A percentile compares a stretch with the other conserved stretches of the same genome.
Evolutionary conservation across 176 grass and related monocot species (phyloP).

Genomic region (Aechmea fasciata): DNA sequence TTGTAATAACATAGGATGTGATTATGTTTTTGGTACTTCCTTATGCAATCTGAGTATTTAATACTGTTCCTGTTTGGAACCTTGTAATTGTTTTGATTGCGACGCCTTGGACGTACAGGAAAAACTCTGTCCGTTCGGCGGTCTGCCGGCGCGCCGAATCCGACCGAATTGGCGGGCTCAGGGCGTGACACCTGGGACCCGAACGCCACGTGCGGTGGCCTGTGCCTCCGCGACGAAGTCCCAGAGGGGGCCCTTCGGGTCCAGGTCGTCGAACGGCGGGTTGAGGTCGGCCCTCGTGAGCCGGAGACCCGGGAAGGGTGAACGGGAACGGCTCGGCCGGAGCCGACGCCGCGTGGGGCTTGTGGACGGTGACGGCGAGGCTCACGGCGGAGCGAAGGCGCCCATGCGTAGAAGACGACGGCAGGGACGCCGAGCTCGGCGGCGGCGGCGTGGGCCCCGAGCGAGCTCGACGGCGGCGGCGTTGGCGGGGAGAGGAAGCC

Average conservation of each 20-base stretch:
- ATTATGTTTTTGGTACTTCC: no score
- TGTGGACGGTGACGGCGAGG: no score
- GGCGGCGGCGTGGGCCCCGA: constrained; percentile 30
- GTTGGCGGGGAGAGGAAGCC: constrained; percentile 32
- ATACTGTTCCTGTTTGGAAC: no score
- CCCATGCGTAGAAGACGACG: constrained; percentile 25
- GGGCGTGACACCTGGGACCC: no score
- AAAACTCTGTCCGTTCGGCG: no score
- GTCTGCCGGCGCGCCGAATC: no score
- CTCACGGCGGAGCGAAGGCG: constrained; percentile 14
- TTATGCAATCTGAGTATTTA: no score
- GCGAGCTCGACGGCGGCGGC: no score
- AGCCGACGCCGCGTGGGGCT: constrained; percentile 25
- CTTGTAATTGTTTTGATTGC: no score
- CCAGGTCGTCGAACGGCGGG: constrained; percentile 37
- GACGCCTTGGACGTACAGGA: no score
- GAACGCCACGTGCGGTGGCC: constrained; percentile 16
- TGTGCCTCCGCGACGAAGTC: constrained; percentile 11
- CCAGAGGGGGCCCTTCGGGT: constrained; percentile 26
- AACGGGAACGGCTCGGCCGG: constrained; percentile 31
- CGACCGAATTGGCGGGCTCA: no score
- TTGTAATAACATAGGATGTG: no score
- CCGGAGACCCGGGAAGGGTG: constrained; percentile 12
- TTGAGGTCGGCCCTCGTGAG: constrained; percentile 28
- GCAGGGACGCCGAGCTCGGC: constrained; percentile 26